Percentiles rank a stretch among this genome's conserved stretches.
Conservation (phyloP, 2,329 filamentous ascomycete genomes). For the Cercospora zeina region DNA sequence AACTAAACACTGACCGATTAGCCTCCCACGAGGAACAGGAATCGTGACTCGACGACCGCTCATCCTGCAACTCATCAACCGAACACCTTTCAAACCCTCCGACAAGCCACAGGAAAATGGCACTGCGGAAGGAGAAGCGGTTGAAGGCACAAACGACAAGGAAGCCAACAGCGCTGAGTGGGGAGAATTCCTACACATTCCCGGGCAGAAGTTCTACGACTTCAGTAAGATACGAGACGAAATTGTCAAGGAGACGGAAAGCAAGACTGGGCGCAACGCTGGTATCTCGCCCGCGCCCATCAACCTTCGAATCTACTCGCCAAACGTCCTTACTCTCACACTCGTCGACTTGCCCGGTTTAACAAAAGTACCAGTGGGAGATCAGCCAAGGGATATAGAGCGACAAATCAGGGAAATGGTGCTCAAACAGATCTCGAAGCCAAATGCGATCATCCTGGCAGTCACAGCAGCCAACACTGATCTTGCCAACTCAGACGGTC, state of each 20-base stretch:
- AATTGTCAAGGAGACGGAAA: conserved; percentile 93
- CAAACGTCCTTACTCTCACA: conserved; percentile 94
- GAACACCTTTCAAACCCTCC: conserved; percentile 53
- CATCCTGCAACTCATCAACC: conserved; percentile 97
- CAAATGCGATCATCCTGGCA: conserved; percentile 95
- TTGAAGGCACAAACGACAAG: conserved; percentile 71
- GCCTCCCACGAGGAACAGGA: conserved; percentile 92
- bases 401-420: conserved; percentile 97
- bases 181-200: conserved; percentile 98
- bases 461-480: conserved; percentile 97
- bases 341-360: conserved; percentile 94
- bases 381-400: conserved; percentile 96
- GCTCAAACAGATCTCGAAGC: conserved; percentile 96
- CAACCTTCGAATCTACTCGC: conserved; percentile 97
- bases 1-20: conserved; percentile 45
- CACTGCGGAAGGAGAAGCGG: conserved; percentile 67
- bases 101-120: conserved; percentile 69
- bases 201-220: conserved; percentile 95
- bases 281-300: conserved; percentile 96
- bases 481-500: conserved; percentile 95
- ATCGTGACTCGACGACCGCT: conserved; percentile 96
- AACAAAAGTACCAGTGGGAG: conserved; percentile 94
- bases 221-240: conserved; percentile 98
- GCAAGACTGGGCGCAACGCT: conserved; percentile 92
- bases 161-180: conserved; percentile 93